Conservation (phyloP, 306 rosid species). For the Acacia confusa region DNA sequence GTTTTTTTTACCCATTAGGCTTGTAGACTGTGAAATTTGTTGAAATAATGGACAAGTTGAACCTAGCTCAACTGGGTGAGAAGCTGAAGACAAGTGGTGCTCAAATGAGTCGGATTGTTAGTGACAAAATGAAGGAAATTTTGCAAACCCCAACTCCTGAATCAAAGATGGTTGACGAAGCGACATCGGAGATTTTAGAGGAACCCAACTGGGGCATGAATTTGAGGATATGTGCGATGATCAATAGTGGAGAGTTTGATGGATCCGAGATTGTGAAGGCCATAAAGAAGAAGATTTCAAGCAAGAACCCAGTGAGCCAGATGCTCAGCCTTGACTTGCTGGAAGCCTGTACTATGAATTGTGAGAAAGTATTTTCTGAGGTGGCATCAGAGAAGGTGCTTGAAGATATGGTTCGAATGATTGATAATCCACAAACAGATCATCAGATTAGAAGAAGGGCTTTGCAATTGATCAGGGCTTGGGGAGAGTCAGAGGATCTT, state of each 20-base stretch:
- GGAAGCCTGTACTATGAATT: slow-evolving; percentile 71
- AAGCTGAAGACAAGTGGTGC: slow-evolving; percentile 71
- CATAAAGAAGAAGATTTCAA: slow-evolving; percentile 58
- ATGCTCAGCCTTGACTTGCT: slow-evolving; percentile 64
- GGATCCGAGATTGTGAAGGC: slow-evolving; percentile 66
- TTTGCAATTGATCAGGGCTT: slow-evolving; percentile 68
- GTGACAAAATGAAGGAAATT: slow-evolving; percentile 71
- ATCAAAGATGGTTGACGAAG: slow-evolving; percentile 80
- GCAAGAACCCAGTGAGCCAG: slow-evolving; percentile 51
- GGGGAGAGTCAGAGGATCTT: slow-evolving; percentile 81
- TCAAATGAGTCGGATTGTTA: slow-evolving; percentile 70
- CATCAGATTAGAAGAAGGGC: slow-evolving; percentile 44
- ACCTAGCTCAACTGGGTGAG: slow-evolving; percentile 61
- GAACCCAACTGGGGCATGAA: slow-evolving; percentile 80
- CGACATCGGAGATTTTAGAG: slow-evolving; percentile 58
- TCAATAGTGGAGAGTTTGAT: slow-evolving; percentile 55
- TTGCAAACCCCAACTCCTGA: slow-evolving; percentile 67
- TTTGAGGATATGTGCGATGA: slow-evolving; percentile 70
- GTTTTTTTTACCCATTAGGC: background rate
- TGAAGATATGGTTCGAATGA: slow-evolving; percentile 61
- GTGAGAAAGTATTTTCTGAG: slow-evolving; percentile 81
- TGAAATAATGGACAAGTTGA: slow-evolving; percentile 58
- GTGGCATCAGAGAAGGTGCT: slow-evolving; percentile 79
- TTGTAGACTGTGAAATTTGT: background rate
- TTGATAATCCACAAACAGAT: slow-evolving; percentile 48